Base-by-base conservation (phyloP, 2,329 filamentous ascomycete genomes). In the Acarospora socialis region DNA sequence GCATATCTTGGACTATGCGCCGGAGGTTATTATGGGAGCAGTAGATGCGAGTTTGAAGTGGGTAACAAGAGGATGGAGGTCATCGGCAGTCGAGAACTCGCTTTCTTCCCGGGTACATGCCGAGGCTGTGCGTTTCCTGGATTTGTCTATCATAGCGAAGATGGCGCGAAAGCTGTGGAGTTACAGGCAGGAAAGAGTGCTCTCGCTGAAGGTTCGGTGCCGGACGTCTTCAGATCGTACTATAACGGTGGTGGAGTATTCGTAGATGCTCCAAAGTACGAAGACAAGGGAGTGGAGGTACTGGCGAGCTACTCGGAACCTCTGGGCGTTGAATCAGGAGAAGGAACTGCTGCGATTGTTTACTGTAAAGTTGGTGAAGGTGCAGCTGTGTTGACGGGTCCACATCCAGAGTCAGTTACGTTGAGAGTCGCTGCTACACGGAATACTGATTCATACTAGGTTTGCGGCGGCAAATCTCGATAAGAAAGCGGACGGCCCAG, bases 161-260 rank as follows among this genome's bases (percentile, higher is more conserved):
- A 61, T 27, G 90, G 90, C 1, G 82, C 90, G 1, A 69, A 72
- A 44, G 82, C 81, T 2, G 74, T 73, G 1, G 65, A 68, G 35
- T 45, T 95, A 27, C 67, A 63, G 32, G 73, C 90, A 8, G 61
- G 69, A 8, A 73, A 71, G 41, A 63, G 63, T 2, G 60, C 63
- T 0, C 71, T 92, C 37, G 53, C 57, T 0, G 52, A 51, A 24
- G 66, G 61, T 0, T 56, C 59, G 3, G 51, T 78, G 1, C 69
- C 76, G 0, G 66, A 72, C 1, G 60, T 63, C 1, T 81, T 92
- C 37, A 63, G 66, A 32, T 77, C 73, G 9, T 98, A 98, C 51
- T 94, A 87, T 54, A 98, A 98, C 45, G 90, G 90, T 1, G 90
- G 90, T 1, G 86, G 90, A 3, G 74, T 92, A 1, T 98, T 95